Conservation (phyloP, 371 early-diverging fungal species). For the Mucor velutinosus region DNA sequence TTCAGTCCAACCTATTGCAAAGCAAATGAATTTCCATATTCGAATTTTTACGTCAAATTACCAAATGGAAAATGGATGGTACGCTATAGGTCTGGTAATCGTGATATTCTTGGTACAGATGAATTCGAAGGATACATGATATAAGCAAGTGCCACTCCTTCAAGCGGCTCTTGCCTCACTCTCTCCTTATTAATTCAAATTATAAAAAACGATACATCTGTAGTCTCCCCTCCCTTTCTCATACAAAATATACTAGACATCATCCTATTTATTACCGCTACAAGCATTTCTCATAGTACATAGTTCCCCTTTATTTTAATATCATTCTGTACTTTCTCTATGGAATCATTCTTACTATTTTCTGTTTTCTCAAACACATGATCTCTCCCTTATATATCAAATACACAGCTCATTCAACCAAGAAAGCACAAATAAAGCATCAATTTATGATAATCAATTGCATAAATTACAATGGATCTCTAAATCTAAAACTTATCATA, state of each 20-base stretch:
- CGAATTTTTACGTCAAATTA: slow-evolving; percentile 48
- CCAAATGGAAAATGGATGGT: slow-evolving; percentile 52
- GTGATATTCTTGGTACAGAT: slow-evolving; percentile 43
- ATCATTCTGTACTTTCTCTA: not conserved
- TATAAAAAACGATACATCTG: not conserved
- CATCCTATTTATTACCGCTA: not conserved
- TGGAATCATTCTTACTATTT: not conserved
- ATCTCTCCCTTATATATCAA: not conserved
- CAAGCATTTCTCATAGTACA: not conserved
- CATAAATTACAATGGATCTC: not conserved
- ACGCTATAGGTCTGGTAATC: slow-evolving; percentile 44
- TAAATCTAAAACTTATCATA: not conserved
- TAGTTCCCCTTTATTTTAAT: not conserved
- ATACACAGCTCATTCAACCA: no score
- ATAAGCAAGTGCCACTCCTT: slow-evolving; percentile 6
- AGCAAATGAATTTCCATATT: slow-evolving; percentile 47
- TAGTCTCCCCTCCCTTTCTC: not conserved
- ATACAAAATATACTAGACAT: not conserved
- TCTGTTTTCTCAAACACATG: not conserved
- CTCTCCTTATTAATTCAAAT: not conserved
- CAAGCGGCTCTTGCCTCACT: not conserved
- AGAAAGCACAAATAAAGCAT: not conserved
- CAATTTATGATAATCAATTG: not conserved
- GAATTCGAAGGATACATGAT: slow-evolving; percentile 40
- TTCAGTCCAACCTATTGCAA: slow-evolving; percentile 49